Evolutionary conservation across 805 yeast species (phyloP), one percentile per base, ranked within the genome.

Genomic region (Phaffomyces thermotolerans): DNA sequence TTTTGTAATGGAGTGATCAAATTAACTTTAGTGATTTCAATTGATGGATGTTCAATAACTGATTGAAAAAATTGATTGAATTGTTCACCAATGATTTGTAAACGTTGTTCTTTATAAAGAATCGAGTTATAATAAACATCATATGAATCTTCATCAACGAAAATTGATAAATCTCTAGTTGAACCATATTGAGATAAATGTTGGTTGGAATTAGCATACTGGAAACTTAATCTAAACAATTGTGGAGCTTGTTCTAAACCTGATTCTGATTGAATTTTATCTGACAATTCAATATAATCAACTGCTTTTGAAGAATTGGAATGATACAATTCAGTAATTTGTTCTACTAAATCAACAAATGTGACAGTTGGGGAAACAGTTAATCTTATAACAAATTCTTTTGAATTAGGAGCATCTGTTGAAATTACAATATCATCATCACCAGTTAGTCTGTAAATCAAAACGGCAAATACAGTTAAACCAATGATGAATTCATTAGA

Each of bases 381-480:
- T 37, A 84, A 67, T 56, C 96, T 73, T 24, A 87, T 59, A 15
- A 86, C 79, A 51, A 80, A 75, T 24, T 78, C 78, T 41, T 67
- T 65, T 34, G 65, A 58, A 17, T 49, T 31, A 23, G 47, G 52
- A 23, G 73, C 62, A 52, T 82, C 79, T 0, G 89, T 79, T n/a
- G 90, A 89, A 48, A 91, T 67, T n/a, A 84, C 81, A 40, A 93
- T 81, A 56, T 91, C 97, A 52, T 91, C 97, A 60, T 91, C 98
- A 22, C 97, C 98, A 2, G 96, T 84, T 38, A 87, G 68, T 58
- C 98, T 73, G 63, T 76, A 82, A 33, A 87, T 72, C 45, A 91
- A 71, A 1, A 83, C 78, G 22, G 83, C 77, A 65, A 81, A 85
- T 1, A 76, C 76, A 15, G 95, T 68, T 48, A 87, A 68, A 0